Evolutionary conservation across 2,329 filamentous ascomycete genomes (phyloP), one percentile per base, ranked within the genome.

Genomic region (Capronia coronata): DNA sequence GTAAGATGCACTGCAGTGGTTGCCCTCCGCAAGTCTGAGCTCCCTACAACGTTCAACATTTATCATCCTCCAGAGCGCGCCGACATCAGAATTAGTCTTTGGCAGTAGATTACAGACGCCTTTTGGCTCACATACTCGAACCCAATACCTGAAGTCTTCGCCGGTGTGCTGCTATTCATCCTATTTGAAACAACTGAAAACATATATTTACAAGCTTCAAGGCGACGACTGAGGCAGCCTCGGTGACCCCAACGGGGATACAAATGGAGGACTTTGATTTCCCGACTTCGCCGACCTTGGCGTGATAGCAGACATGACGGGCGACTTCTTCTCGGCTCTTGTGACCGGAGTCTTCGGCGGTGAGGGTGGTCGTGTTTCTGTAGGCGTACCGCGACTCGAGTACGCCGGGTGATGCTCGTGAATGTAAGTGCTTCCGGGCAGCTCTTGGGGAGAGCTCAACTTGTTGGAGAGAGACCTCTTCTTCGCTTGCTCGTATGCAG

Each of bases 341-440:
- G 47, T 45, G 1, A 32, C 14, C 10, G 55, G 57, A 64, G 14
- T 70, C 61, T 13, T 65, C 56, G n/a, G 60, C 48, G n/a, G 56
- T 55, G 48, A 66, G 56, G 6, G 58, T 52, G 42, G 56, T 52
- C 16, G 60, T 55, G 25, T 11, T 22, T 57, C 57, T 13, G 47
- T 48, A 35, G 50, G 39, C n/a, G 47, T 43, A 14, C 22, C 41
- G 21, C 23, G 14, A 34, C 8, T 39, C 18, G 49, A 41, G 40
- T 50, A 60, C 27, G 54, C 59, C 10, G 60, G 60, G 42, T 62
- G 60, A 46, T 61, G 58, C 41, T 62, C 56, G 43, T 61, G 51
- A 6, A 62, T 61, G 43, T 45, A 62, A 4, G 54, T 61, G 50
- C 60, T 62, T 32, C 60, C 60, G 9, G 58, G 58, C 35, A 62